phyloP scores from a whole-genome alignment of 257 asterid genomes.

The Przewalskia tangutica region DNA sequence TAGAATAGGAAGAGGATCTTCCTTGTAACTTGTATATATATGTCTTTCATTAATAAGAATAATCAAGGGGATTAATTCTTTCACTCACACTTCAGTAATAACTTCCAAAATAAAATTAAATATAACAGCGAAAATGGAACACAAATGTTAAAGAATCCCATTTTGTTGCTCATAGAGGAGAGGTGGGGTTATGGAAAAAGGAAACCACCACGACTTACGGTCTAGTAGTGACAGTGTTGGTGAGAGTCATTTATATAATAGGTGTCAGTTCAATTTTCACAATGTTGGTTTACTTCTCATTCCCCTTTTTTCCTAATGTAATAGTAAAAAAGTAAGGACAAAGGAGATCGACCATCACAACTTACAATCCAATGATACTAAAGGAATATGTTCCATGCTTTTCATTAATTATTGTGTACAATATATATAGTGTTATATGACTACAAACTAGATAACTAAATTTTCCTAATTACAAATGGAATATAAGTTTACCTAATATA shows the following conservation, averaged over 20 bases:
- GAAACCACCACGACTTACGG: background rate
- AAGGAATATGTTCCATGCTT: no score
- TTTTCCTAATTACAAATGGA: no score
- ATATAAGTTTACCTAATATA: no score
- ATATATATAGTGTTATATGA: no score
- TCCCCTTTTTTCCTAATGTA: background rate
- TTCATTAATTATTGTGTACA: no score
- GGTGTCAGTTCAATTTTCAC: background rate
- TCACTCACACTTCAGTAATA: slow-evolving; percentile 8
- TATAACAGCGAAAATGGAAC: background rate
- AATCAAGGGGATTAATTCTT: no score
- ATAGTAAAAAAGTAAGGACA: background rate
- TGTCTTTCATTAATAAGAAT: no score
- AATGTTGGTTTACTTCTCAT: background rate
- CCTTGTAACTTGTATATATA: no score
- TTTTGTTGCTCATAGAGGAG: background rate
- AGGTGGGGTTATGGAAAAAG: background rate
- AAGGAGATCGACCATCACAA: background rate
- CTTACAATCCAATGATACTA: background rate
- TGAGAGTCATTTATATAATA: background rate
- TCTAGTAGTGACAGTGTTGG: no score
- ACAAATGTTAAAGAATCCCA: background rate
- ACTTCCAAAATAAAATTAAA: background rate
- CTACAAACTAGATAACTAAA: no score
- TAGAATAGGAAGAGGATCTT: no score